Evolutionary conservation across 768 basidiomycete genomes (phyloP).

Genomic region (Leccinum olivaceopallidum): DNA sequence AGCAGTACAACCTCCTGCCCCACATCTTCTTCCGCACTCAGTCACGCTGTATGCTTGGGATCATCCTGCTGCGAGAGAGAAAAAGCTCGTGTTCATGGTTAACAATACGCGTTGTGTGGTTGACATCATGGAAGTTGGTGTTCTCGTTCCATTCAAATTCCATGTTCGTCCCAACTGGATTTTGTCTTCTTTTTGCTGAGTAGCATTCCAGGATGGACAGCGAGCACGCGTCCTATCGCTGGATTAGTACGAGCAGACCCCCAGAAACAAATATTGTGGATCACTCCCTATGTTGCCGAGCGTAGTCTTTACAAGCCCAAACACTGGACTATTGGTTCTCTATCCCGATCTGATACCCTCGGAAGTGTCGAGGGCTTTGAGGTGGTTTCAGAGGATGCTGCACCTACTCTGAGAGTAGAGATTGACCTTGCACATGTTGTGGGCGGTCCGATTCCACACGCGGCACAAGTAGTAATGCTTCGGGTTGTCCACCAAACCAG

Average conservation of each 20-base stretch:
- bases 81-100: slow-evolving; percentile 68
- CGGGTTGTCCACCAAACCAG: slow-evolving; percentile 2
- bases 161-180: slow-evolving; percentile 45
- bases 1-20: slow-evolving; percentile 37
- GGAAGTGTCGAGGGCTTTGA: slow-evolving; percentile 79
- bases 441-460: slow-evolving; percentile 19
- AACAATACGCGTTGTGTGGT: slow-evolving; percentile 64
- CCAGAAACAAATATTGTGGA: slow-evolving; percentile 78
- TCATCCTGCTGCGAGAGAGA: slow-evolving; percentile 79
- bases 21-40: slow-evolving; percentile 50
- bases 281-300: slow-evolving; percentile 85
- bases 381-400: slow-evolving; percentile 73
- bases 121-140: slow-evolving; percentile 96
- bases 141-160: slow-evolving; percentile 87
- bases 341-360: slow-evolving; percentile 67
- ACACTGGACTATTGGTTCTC: slow-evolving; percentile 42
- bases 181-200: slow-evolving; percentile 4
- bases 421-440: slow-evolving; percentile 60
- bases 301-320: slow-evolving; percentile 86
- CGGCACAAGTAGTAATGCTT: slow-evolving; percentile 23
- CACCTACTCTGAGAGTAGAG: slow-evolving; percentile 62
- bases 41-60: slow-evolving; percentile 88
- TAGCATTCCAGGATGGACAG: slow-evolving; percentile 46
- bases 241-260: slow-evolving; percentile 87
- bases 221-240: slow-evolving; percentile 73